Evolutionary conservation across 1,284 basidiomycete genomes (phyloP), one percentile per base, ranked within the genome.

Genomic region (Rhodotorula sp.): DNA sequence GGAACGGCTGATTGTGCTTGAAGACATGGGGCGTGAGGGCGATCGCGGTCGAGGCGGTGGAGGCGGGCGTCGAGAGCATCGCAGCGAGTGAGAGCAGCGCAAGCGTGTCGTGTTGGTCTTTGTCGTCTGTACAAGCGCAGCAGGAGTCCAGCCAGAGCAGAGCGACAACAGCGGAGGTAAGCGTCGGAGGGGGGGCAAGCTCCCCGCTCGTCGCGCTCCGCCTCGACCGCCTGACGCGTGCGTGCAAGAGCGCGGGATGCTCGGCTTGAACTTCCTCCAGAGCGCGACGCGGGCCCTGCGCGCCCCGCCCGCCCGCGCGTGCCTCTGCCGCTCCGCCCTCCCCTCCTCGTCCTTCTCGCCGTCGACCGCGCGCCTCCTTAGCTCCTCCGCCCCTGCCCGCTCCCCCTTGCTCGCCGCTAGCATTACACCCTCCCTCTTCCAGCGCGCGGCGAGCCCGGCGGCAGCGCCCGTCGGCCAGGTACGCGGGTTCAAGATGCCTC

Each of bases 401-500:
- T 32, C 54, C 13, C 41, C 25, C 19, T 57, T 36, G 34, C 51
- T 46, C 41, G 19, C 59, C 21, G 37, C 51, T 25, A 29, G 59
- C 39, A 12, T 37, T 0, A 10, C 39, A 25, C 27, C n/a, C 34
- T 9, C 32, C 41, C 44, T 12, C 3, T 27, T 46, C 58, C 53
- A 21, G 54, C 27, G 44, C 46, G 39, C 54, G 32, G 32, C 54
- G 27, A 17, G 34, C 48, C 17, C 19, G 13, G 21, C 19, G 17
- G 17, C 15, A 17, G 46, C 10, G 29, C 7, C 46, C 29, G 29
- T 51, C 8, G 46, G 50, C 22, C 71, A 73, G 60, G 58, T 59
- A 6, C 58, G 72, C 27, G 50, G 32, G 1, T 73, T 54, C 68
- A 73, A 73, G 72, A 67, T 67, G 68, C 72, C 72, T 34, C 50